phyloP scores from a whole-genome alignment of 495 filamentous ascomycete genomes.

The Aspergillus taichungensis region DNA sequence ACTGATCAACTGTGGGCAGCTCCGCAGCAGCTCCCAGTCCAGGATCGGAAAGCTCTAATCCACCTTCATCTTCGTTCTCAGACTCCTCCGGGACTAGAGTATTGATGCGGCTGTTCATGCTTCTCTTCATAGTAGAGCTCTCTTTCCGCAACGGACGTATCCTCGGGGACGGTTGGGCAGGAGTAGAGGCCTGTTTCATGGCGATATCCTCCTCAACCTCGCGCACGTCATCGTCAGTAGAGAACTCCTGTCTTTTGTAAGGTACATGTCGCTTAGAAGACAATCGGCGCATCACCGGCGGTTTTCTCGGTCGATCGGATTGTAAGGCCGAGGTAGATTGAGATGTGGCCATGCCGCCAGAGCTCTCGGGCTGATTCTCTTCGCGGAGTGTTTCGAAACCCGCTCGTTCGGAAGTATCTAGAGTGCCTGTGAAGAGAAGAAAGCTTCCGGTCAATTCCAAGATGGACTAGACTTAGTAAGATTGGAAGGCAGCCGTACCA shows the following conservation, averaged over 20 bases:
- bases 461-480: background rate
- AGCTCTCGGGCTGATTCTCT: conserved; percentile 27
- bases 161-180: conserved; percentile 27
- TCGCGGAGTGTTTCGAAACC: conserved; percentile 19
- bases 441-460: conserved; percentile 4
- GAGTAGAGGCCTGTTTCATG: conserved; percentile 22
- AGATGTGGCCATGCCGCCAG: conserved; percentile 17
- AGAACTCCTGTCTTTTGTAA: conserved; percentile 80
- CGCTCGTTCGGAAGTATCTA: conserved; percentile 23
- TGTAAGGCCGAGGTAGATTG: conserved; percentile 49
- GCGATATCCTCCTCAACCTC: conserved; percentile 62
- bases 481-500: conserved; percentile 14
- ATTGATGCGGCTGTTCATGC: conserved; percentile 49
- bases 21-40: conserved; percentile 14
- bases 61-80: conserved; percentile 40
- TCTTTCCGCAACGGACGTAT: conserved; percentile 33
- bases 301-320: conserved; percentile 55
- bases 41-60: conserved; percentile 27
- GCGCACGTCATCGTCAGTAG: conserved; percentile 79
- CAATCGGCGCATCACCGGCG: conserved; percentile 57
- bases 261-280: conserved; percentile 67
- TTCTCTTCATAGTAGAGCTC: conserved; percentile 64
- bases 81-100: conserved; percentile 51
- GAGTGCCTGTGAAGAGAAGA: conserved; percentile 23
- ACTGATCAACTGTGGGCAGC: conserved; percentile 18